phyloP scores from a whole-genome alignment of 2,329 filamentous ascomycete species.

The Aspergillus novofumigatus region DNA sequence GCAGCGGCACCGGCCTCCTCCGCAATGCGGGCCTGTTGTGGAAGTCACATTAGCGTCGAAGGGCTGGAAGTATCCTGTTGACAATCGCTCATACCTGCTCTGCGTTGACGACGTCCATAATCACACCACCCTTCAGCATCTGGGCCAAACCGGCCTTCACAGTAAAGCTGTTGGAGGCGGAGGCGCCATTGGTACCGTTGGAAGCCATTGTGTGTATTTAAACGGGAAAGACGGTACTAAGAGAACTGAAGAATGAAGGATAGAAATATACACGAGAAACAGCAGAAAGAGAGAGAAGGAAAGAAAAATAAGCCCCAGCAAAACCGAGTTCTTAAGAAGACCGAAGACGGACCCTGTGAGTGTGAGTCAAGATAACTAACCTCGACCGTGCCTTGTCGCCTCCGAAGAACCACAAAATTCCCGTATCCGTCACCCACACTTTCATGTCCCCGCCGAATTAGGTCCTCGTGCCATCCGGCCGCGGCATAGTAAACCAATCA shows the following conservation, averaged over 20 bases:
- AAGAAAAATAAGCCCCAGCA: background rate
- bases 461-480: conserved; percentile 6
- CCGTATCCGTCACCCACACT: background rate
- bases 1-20: conserved; percentile 94
- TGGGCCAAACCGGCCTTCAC: conserved; percentile 94
- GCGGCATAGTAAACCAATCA: conserved; percentile 13
- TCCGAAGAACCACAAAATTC: conserved; percentile 1
- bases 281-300: background rate
- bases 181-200: conserved; percentile 25
- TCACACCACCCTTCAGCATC: conserved; percentile 98
- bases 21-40: conserved; percentile 75
- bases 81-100: conserved; percentile 57
- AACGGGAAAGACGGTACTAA: background rate
- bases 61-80: background rate
- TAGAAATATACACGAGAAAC: background rate
- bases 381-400: background rate
- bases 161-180: conserved; percentile 61
- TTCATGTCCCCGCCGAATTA: conserved; percentile 16
- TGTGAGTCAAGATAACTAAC: conserved; percentile 4
- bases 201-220: conserved; percentile 32
- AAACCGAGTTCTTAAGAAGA: background rate
- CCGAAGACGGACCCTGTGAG: background rate
- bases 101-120: conserved; percentile 97
- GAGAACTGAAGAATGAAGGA: conserved; percentile 1
- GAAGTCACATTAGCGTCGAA: background rate